Evolutionary conservation across 805 yeast genomes (phyloP).

Genomic region (Phaffomyces opuntiae): DNA sequence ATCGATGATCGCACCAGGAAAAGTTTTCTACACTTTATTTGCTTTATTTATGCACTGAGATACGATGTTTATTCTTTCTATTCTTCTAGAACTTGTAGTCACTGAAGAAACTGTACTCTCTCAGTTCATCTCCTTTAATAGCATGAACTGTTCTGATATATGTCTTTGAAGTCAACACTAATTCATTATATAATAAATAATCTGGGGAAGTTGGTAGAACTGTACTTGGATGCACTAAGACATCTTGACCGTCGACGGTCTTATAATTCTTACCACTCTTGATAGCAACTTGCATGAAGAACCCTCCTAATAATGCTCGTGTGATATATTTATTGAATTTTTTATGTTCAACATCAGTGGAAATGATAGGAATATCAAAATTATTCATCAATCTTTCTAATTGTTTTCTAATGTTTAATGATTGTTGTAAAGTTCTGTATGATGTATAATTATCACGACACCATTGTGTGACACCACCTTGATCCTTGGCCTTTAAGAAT

Average conservation of each 20-base stretch:
- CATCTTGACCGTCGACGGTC: conserved; percentile 95
- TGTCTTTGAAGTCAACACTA: conserved; percentile 87
- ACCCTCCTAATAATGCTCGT: conserved; percentile 85
- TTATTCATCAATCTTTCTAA: conserved; percentile 77
- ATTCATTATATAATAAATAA: conserved; percentile 93
- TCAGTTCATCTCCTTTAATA: conserved; percentile 74
- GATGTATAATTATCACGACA: conserved; percentile 86
- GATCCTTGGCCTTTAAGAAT: conserved; percentile 70
- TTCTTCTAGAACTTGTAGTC: conserved; percentile 21
- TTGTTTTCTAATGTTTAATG: conserved; percentile 83
- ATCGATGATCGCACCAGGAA: no score
- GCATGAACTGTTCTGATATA: conserved; percentile 91
- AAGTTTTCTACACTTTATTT: no score
- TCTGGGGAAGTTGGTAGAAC: conserved; percentile 84
- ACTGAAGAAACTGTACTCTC: conserved; percentile 23
- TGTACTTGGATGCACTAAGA: conserved; percentile 87
- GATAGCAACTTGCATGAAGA: conserved; percentile 97
- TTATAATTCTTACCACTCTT: conserved; percentile 83
- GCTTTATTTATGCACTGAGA: no score
- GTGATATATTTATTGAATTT: conserved; percentile 74
- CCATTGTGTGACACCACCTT: conserved; percentile 70
- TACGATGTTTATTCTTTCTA: no score
- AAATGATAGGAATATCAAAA: conserved; percentile 63
- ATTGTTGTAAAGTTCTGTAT: conserved; percentile 75
- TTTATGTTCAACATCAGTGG: conserved; percentile 59